Evolutionary conservation across 176 grass and related monocot species (phyloP).

Genomic region (Oryza rufipogon): DNA sequence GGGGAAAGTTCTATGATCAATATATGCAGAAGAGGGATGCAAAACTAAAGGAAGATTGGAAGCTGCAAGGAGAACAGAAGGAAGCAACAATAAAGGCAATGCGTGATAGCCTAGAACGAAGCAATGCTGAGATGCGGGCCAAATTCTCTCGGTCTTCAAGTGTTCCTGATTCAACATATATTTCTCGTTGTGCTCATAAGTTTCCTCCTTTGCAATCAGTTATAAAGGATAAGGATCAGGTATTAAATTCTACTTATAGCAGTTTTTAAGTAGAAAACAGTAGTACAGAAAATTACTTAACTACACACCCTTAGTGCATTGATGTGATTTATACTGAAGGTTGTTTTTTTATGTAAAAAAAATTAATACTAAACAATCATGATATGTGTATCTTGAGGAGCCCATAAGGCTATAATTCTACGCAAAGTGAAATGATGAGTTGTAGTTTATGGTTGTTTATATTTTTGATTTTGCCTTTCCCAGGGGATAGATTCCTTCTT

Average conservation of each 20-base stretch:
- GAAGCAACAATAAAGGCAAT: conserved; percentile 88
- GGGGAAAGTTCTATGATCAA: conserved; percentile 95
- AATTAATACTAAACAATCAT: not conserved
- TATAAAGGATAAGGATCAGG: conserved; percentile 64
- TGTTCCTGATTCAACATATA: conserved; percentile 42
- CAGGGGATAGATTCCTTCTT: conserved; percentile 62
- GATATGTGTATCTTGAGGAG: conserved; percentile 15
- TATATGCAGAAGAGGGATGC: conserved; percentile 91
- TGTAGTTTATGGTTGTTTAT: conserved; percentile 39
- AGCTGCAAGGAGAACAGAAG: conserved; percentile 70
- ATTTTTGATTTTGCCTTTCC: conserved; percentile 51
- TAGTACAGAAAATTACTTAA: conserved; percentile 2
- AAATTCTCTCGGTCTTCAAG: conserved; percentile 66
- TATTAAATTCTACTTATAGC: conserved; percentile 38
- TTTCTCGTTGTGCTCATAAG: conserved; percentile 48
- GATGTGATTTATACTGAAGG: conserved; percentile 29
- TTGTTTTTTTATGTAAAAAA: not conserved
- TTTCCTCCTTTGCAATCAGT: conserved; percentile 53
- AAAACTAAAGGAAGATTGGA: conserved; percentile 90
- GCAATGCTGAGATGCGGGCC: conserved; percentile 77
- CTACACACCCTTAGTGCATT: conserved; percentile 11
- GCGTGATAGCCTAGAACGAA: conserved; percentile 81
- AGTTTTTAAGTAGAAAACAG: conserved; percentile 3
- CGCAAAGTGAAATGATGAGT: conserved; percentile 6
- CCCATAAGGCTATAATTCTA: not conserved